Evolutionary conservation across 2,329 filamentous ascomycete species (phyloP).

Genomic region (Dothidotthia symphoricarpi): DNA sequence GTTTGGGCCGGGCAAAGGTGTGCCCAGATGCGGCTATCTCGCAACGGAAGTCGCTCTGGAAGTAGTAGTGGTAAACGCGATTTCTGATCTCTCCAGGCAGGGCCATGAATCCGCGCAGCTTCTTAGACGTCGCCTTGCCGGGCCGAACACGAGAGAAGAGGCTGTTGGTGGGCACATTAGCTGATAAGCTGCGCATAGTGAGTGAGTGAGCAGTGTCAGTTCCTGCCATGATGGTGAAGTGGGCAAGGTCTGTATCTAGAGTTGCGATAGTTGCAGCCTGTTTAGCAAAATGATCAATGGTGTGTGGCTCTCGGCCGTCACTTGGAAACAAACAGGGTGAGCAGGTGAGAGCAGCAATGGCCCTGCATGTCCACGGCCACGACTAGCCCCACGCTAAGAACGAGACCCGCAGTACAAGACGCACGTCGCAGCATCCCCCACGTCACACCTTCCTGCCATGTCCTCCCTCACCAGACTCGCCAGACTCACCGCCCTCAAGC

Average conservation of each 20-base stretch:
- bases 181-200: background rate
- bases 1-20: slow-evolving; percentile 6
- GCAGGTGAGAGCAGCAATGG: too few species aligned
- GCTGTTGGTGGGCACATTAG: slow-evolving; percentile 2
- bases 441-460: background rate
- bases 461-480: too few species aligned
- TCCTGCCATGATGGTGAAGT: too few species aligned
- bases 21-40: slow-evolving; percentile 23
- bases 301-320: too few species aligned
- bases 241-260: too few species aligned
- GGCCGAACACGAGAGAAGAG: slow-evolving; percentile 15
- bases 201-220: too few species aligned
- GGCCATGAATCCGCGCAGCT: slow-evolving; percentile 29
- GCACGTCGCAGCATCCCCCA: slow-evolving; percentile 14
- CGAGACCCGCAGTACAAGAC: slow-evolving; percentile 25
- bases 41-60: slow-evolving; percentile 24
- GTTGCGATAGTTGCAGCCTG: too few species aligned
- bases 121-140: slow-evolving; percentile 8
- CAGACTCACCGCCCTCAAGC: too few species aligned
- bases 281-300: too few species aligned
- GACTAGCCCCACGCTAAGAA: slow-evolving; percentile 19
- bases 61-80: slow-evolving; percentile 47
- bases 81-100: slow-evolving; percentile 53
- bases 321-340: too few species aligned
- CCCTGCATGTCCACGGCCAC: slow-evolving; percentile 1